Evolutionary conservation across 176 grass and related monocot species (phyloP).

Genomic region (Otatea glauca): DNA sequence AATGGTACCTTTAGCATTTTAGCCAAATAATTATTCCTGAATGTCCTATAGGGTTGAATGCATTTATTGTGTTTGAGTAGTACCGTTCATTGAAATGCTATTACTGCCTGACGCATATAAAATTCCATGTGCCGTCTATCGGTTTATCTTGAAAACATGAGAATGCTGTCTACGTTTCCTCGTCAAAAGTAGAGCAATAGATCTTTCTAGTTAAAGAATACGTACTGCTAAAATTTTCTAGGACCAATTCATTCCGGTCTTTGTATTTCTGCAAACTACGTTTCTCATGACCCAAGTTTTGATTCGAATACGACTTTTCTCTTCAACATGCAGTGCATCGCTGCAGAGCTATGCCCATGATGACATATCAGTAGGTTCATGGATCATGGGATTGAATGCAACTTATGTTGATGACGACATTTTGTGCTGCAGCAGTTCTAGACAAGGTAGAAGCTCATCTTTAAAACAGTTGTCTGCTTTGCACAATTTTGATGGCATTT

Average conservation of each 20-base stretch:
- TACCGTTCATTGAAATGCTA: background rate
- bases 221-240: background rate
- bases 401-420: too few relatives aligned
- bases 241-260: background rate
- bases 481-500: too few relatives aligned
- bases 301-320: background rate
- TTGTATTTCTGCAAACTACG: conserved; percentile 8
- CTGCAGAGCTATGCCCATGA: too few relatives aligned
- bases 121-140: background rate
- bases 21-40: background rate
- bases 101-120: background rate
- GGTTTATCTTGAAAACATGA: background rate
- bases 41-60: background rate
- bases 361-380: too few relatives aligned
- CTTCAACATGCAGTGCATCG: conserved; percentile 38
- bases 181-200: background rate
- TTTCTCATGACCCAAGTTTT: conserved; percentile 4
- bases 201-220: background rate
- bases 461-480: too few relatives aligned
- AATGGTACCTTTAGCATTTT: background rate
- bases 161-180: background rate
- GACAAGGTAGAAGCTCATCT: too few relatives aligned
- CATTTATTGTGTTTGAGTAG: background rate
- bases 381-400: too few relatives aligned
- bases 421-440: too few relatives aligned